A percentile compares a stretch with the other conserved stretches of the same genome.
These are phyloP conservation scores for Tuber brumale DNA, from an alignment of 495 filamentous ascomycete species.

Conservation along the genomic window DNA sequence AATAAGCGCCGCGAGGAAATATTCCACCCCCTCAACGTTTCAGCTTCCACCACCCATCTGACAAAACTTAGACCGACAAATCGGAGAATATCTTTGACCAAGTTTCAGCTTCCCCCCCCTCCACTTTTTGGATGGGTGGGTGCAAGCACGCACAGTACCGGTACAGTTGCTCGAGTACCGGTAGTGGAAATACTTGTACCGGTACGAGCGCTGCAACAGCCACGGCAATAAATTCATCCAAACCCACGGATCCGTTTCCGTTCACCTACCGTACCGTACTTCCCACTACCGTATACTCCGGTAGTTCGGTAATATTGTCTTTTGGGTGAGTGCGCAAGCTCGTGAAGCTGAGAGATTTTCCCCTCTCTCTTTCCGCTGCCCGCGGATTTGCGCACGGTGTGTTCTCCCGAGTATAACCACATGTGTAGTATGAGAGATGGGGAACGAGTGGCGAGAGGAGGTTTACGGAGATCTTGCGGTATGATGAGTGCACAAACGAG, in stretches of 20 bases:
- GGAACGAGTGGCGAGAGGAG: neutral
- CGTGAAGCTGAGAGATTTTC: neutral
- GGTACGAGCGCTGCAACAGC: neutral
- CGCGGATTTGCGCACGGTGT: neutral
- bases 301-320: neutral
- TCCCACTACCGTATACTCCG: neutral
- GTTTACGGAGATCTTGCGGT: neutral
- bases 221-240: neutral
- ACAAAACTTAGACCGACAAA: neutral
- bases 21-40: neutral
- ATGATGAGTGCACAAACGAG: neutral
- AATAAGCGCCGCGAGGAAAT: neutral
- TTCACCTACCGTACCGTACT: neutral
- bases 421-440: neutral
- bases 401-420: neutral
- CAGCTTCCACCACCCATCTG: neutral
- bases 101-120: neutral
- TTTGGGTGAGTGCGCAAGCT: neutral
- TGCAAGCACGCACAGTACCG: neutral
- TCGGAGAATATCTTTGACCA: neutral
- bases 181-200: no score
- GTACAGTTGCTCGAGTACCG: neutral
- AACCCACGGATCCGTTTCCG: neutral
- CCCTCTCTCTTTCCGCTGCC: neutral
- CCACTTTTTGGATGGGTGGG: neutral